phyloP scores from a whole-genome alignment of 106 monocot genomes.

The Hemerocallis citrina region DNA sequence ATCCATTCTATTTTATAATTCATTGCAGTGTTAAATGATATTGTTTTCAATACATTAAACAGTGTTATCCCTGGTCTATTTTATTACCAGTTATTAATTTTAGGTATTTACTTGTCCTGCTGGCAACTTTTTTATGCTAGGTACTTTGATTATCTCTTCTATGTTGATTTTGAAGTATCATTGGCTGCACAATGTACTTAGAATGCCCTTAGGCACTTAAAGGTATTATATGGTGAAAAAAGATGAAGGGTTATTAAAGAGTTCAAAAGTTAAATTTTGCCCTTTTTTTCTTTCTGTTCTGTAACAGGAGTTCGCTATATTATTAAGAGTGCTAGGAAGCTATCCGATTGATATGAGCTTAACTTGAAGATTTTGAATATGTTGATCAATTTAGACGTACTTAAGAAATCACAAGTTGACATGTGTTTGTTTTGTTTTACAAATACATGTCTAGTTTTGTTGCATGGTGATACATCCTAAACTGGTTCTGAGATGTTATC shows the following conservation, averaged over 20 bases:
- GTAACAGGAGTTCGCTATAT: slow-evolving; percentile 75
- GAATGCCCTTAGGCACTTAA: slow-evolving; percentile 79
- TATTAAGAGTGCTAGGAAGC: slow-evolving; percentile 80
- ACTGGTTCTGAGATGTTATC: too few relatives aligned
- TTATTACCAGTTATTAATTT: background rate
- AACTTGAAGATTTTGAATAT: slow-evolving; percentile 21
- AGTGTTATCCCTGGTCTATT: background rate
- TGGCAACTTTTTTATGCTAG: slow-evolving; percentile 23
- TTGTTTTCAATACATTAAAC: background rate
- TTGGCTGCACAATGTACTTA: slow-evolving; percentile 79
- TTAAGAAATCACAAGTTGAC: too few relatives aligned
- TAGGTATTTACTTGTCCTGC: background rate
- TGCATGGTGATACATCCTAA: too few relatives aligned
- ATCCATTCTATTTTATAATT: background rate
- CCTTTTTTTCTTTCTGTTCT: background rate
- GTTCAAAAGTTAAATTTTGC: background rate
- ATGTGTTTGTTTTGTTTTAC: too few relatives aligned
- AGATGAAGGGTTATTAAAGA: background rate
- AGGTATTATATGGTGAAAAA: slow-evolving; percentile 29
- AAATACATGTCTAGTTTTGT: too few relatives aligned
- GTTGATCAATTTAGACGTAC: too few relatives aligned
- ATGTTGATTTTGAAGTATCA: slow-evolving; percentile 94
- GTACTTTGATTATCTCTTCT: slow-evolving; percentile 91
- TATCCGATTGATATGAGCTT: slow-evolving; percentile 66
- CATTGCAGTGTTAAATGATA: background rate